Conservation (phyloP, 805 yeast genomes). For the Wickerhamiella lipophila region DNA sequence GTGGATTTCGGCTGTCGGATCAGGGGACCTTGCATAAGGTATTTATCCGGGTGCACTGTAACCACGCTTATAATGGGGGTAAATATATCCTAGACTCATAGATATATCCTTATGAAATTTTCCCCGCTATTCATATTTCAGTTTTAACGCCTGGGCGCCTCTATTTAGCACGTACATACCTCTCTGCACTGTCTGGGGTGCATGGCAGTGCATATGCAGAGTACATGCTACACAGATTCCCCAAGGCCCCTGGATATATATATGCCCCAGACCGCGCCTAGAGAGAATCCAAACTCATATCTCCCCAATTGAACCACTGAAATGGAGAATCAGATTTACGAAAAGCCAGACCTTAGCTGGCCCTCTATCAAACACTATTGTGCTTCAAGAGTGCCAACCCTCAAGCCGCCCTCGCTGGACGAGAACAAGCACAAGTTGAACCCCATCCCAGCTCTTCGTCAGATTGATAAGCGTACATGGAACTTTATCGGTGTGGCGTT, state of each 20-base stretch:
- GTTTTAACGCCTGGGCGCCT: no score
- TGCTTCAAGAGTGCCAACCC: conserved; percentile 25
- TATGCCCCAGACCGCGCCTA: not conserved
- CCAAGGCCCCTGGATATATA: not conserved
- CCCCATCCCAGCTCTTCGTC: conserved; percentile 47
- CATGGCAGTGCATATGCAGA: conserved; percentile 1
- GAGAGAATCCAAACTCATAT: no score
- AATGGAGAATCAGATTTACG: conserved; percentile 6
- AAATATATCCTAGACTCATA: no score
- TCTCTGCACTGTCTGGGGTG: not conserved
- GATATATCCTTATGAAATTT: no score
- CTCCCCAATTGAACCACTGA: not conserved
- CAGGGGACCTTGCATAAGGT: no score
- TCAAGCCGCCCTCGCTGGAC: conserved; percentile 23
- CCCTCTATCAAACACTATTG: conserved; percentile 24
- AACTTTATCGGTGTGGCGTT: conserved; percentile 47
- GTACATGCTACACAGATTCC: not conserved
- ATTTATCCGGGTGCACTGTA: no score
- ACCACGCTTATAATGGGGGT: no score
- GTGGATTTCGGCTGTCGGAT: no score
- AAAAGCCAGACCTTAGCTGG: conserved; percentile 20
- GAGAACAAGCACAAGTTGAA: conserved; percentile 31
- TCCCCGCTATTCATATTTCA: no score
- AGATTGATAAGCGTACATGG: conserved; percentile 46
- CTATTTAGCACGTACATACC: not conserved